Base-by-base conservation (phyloP, 148 eudicot genomes). In the Spergularia marina region DNA sequence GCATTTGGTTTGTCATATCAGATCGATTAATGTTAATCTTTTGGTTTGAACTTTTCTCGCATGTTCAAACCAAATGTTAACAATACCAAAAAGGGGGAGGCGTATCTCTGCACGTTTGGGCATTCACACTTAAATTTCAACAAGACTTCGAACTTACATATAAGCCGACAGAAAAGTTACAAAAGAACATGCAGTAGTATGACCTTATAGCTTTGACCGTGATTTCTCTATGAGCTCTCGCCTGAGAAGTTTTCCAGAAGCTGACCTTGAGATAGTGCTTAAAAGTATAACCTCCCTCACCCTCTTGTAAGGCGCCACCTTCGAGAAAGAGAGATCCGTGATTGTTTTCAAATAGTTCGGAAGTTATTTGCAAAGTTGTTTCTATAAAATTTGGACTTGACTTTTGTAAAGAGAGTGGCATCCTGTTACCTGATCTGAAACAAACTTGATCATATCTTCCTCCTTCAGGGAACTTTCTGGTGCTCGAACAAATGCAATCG, bases 401-500 rank as follows among this genome's bases (percentile, higher is more conserved):
- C 44, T 41, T 44, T 7, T 44, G 49, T 68, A 49, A 68, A 68
- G 40, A 68, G 17, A 44, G 49, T 44, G 7, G 7, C 0, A 21
- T 15, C 0, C 57, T 20, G 6, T 84, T 84, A 90, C 97, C 94
- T 90, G 94, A 64, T 87, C 82, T 13, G 94, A 86, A 3, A 92
- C 84, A 73, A 92, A 90, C 56, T 83, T 80, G 75, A 81, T 70
- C 34, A 92, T 74, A 57, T 87, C 86, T 66, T 84, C 82, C 84
- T 88, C 92, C 8, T 87, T 81, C 13, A 92, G 74, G 12, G 87
- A 82, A 76, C 87, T 88, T 72, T 74, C 84, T 25, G 92, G 87
- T 17, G 89, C 81, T 51, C 91, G 85, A 68, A 92, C 91, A 39
- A 90, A 91, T 3, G 91, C 94, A 74, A 85, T 71, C 2, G 97